Base-by-base conservation (phyloP, 768 basidiomycete species). In the Psilocybe sp. region DNA sequence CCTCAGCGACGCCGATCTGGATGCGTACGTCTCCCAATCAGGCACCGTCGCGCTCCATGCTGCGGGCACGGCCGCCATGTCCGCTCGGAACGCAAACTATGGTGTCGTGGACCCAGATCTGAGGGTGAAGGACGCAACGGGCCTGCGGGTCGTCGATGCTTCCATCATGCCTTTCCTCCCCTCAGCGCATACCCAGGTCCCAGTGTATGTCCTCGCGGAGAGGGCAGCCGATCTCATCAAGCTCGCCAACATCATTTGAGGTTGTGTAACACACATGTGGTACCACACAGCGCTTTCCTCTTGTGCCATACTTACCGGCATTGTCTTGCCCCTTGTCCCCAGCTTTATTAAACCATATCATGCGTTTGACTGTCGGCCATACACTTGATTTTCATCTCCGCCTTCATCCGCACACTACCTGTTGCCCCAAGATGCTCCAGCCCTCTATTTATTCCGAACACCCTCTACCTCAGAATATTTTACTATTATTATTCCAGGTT, bases 71-170 rank as follows among this genome's bases (percentile, higher is more conserved):
- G 67, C 70, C 3, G 51, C 52, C 11, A 69, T 73, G 66, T 67
- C 68, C 2, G 50, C 63, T 0, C 45, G 49, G 34, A 47, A 48
- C 15, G 60, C 66, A 0, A 43, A 51, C 4, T 57, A 43, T 16
- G 72, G 71, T 1, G 74, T 73, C 7, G 66, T 73, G 2, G 65
- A 73, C 51, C 64, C 70, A 3, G 61, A 72, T 46, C 54, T 76
- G 36, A 49, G 45, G 18, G 68, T 75, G 6, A 73, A 75, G 50
- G 66, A 66, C 0, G 59, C 61, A 0, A 41, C 34, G 6, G 71
- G 69, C 3, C 48, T 74, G 45, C 60, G 74, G 5, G 55, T 74
- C 15, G 67, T 76, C 6, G 71, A 76, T 57, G 68, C 68, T 5
- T 71, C 69, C 16, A 64, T 64, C 44, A 45, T 68, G 64, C 64